Evolutionary conservation across 306 rosid species (phyloP).

Genomic region (Canavalia gladiata): DNA sequence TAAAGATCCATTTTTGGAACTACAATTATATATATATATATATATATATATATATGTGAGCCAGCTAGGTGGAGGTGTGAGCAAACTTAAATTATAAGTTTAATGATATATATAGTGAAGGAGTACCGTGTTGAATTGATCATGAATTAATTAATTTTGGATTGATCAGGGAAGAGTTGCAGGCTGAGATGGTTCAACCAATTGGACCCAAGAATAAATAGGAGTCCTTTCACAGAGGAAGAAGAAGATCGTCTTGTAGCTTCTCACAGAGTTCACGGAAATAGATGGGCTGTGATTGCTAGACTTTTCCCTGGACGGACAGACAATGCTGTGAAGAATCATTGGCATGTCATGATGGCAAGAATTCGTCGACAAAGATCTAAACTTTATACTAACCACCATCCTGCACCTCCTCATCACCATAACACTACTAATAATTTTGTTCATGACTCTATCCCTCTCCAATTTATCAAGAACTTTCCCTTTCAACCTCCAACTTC

Average conservation of each 20-base stretch:
- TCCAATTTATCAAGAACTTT: no score
- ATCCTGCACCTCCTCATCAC: background rate
- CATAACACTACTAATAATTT: background rate
- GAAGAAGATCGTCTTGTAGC: slow-evolving; percentile 87
- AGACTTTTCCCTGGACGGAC: slow-evolving; percentile 94
- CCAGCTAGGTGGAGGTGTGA: no score
- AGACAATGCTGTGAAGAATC: slow-evolving; percentile 95
- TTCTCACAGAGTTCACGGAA: slow-evolving; percentile 82
- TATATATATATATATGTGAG: no score
- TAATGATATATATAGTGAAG: no score
- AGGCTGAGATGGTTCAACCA: slow-evolving; percentile 99
- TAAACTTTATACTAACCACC: slow-evolving; percentile 45
- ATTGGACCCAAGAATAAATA: slow-evolving; percentile 87
- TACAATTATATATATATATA: no score
- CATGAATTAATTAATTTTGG: background rate
- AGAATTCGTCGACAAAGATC: slow-evolving; percentile 70
- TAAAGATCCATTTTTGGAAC: background rate
- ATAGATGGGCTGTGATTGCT: slow-evolving; percentile 93
- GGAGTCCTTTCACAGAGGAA: slow-evolving; percentile 86
- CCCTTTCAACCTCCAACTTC: no score
- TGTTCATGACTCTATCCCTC: no score
- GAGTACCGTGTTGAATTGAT: no score
- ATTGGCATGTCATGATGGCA: slow-evolving; percentile 99
- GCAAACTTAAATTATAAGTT: no score
- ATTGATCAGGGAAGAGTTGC: slow-evolving; percentile 82